Percentiles rank a stretch among this genome's conserved stretches.
Conservation (phyloP, 805 yeast species). For the Dipodascopsis tothii region DNA sequence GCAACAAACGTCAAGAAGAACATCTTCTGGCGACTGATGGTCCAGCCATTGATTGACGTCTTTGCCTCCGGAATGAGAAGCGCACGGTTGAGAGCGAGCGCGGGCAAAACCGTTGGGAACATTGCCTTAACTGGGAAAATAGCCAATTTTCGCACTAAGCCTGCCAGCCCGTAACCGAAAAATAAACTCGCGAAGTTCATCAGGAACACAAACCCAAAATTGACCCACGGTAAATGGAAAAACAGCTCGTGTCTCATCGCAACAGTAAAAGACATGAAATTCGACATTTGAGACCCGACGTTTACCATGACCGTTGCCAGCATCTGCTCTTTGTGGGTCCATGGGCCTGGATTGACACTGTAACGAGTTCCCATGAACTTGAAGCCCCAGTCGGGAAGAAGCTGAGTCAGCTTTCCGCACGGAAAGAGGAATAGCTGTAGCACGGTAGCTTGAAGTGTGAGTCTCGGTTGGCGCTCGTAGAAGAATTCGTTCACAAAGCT, state of each 20-base stretch:
- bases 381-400: slow-evolving; percentile 42
- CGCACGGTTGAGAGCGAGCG: slow-evolving; percentile 48
- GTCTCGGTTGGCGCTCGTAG: slow-evolving; percentile 49
- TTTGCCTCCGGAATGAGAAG: slow-evolving; percentile 33
- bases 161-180: slow-evolving; percentile 62
- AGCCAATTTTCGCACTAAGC: slow-evolving; percentile 51
- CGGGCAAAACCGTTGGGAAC: slow-evolving; percentile 61
- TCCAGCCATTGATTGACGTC: slow-evolving; percentile 50
- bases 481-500: slow-evolving; percentile 54
- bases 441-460: slow-evolving; percentile 50
- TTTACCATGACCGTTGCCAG: slow-evolving; percentile 40
- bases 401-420: slow-evolving; percentile 42
- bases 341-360: slow-evolving; percentile 55
- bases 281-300: slow-evolving; percentile 13
- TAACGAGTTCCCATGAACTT: slow-evolving; percentile 35
- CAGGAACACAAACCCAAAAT: slow-evolving; percentile 46
- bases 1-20: slow-evolving; percentile 39
- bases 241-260: slow-evolving; percentile 6
- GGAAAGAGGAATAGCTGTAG: slow-evolving; percentile 62
- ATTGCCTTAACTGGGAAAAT: slow-evolving; percentile 54
- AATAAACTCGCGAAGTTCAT: slow-evolving; percentile 51
- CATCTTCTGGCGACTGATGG: slow-evolving; percentile 43
- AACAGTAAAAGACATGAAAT: slow-evolving; percentile 6
- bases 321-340: slow-evolving; percentile 61
- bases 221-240: slow-evolving; percentile 8